Conservation (phyloP, 805 yeast species). For the Kodamaea neixiangensis region DNA sequence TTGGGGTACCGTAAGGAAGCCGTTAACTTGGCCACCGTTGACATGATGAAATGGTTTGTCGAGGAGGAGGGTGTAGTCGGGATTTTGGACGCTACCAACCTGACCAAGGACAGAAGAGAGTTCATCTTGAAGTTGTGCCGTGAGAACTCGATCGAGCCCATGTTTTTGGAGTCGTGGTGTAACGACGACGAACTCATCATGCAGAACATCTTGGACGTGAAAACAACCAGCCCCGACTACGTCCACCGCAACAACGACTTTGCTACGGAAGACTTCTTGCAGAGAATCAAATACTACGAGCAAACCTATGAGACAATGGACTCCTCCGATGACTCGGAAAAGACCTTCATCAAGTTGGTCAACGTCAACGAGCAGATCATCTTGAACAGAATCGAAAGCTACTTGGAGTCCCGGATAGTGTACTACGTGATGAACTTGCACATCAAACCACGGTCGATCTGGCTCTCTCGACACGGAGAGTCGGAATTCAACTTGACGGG, state of each 20-base stretch:
- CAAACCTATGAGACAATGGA: slow-evolving; percentile 76
- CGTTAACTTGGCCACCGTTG: slow-evolving; percentile 67
- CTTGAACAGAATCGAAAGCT: slow-evolving; percentile 82
- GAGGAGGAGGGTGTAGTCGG: slow-evolving; percentile 86
- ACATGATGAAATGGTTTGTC: slow-evolving; percentile 84
- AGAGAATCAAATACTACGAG: slow-evolving; percentile 74
- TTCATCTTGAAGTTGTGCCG: slow-evolving; percentile 63
- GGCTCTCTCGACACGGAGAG: slow-evolving; percentile 96
- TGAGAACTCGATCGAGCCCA: slow-evolving; percentile 74
- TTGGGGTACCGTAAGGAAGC: slow-evolving; percentile 66
- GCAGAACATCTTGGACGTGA: slow-evolving; percentile 83
- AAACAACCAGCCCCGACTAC: slow-evolving; percentile 85
- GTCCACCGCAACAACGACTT: slow-evolving; percentile 63
- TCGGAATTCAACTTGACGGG: slow-evolving; percentile 90
- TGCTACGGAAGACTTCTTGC: slow-evolving; percentile 71
- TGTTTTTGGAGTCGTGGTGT: slow-evolving; percentile 92
- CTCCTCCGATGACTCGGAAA: slow-evolving; percentile 50
- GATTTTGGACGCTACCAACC: slow-evolving; percentile 90
- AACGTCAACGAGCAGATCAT: slow-evolving; percentile 88
- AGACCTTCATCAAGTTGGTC: slow-evolving; percentile 84
- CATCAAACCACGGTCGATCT: slow-evolving; percentile 86
- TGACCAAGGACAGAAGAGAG: slow-evolving; percentile 70
- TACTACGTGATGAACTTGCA: slow-evolving; percentile 95
- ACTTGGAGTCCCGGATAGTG: slow-evolving; percentile 88
- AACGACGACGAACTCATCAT: slow-evolving; percentile 75